Base-by-base conservation (phyloP, 1,139 yeast genomes). In the Fermentozyma sake region DNA sequence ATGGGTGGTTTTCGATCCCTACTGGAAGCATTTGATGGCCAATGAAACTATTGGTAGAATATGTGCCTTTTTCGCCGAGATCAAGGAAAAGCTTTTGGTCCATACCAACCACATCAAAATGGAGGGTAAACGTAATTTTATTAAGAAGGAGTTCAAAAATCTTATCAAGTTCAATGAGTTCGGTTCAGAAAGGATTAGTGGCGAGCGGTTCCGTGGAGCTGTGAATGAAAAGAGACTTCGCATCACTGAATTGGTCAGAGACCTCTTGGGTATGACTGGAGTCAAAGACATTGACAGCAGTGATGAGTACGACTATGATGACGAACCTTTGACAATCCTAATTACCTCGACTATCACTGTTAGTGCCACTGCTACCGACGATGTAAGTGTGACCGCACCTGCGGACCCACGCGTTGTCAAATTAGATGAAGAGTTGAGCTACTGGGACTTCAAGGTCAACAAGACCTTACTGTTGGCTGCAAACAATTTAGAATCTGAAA, bases 381-480 rank as follows among this genome's bases (percentile, higher is more conserved):
- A 30, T 3, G 28, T 32, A 15, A 32, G 37, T 18, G 31, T 29
- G 5, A 38, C 33, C 6, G 18, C 28, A 12, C n/a, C n/a, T n/a
- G 26, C 16, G 10, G 35, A 35, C 13, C 27, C 27, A 3, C 18
- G 27, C 7, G 26, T 35, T 9, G 21, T 15, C 10, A 20, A 14
- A 17, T 26, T 64, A 29, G 44, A 52, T 37, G 56, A 44, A 30
- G 68, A 48, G 36, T 52, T 58, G 38, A 41, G 32, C 4, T 43
- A 46, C 32, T 56, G 66, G 71, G 56, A 56, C 26, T 22, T 27
- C 3, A 61, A 60, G 37, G 60, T 73, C 18, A 50, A 59, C 30
- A 61, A 53, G 23, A 63, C 76, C 6, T 52, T 68, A 23, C 48
- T 55, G 18, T 57, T 68, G 34, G 78, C 79, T 0, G 35, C 53